Conservation (phyloP, 202 grass and related monocot genomes). For the Musa balbisiana region DNA sequence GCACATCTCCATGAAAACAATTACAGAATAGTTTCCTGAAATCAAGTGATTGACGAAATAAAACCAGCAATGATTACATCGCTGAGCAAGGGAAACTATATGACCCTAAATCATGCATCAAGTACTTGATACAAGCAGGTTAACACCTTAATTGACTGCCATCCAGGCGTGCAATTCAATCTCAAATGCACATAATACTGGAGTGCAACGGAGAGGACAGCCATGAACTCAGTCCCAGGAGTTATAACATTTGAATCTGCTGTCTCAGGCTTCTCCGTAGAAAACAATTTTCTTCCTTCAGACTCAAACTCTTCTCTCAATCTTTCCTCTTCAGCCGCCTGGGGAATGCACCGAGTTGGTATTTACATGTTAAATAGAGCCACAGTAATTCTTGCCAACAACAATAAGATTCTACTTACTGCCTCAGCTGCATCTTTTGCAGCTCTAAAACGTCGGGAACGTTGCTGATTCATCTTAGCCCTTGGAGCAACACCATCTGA, state of each 20-base stretch:
- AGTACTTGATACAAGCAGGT: constrained; percentile 22
- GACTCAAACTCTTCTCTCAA: constrained; percentile 65
- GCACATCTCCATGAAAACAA: constrained; percentile 32
- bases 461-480: constrained; percentile 98
- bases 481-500: constrained; percentile 88
- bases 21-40: constrained; percentile 26
- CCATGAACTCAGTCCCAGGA: constrained; percentile 87
- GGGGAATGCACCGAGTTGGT: constrained; percentile 19
- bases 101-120: constrained; percentile 27
- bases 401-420: constrained; percentile 36
- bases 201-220: constrained; percentile 67
- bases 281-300: constrained; percentile 52
- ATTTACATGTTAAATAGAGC: background rate
- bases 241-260: constrained; percentile 93
- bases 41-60: constrained; percentile 23
- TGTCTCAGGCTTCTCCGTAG: constrained; percentile 55
- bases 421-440: constrained; percentile 81
- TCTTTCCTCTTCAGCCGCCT: constrained; percentile 80
- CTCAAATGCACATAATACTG: constrained; percentile 92
- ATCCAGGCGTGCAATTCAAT: constrained; percentile 65
- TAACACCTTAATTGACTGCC: constrained; percentile 87
- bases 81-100: constrained; percentile 7
- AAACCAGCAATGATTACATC: constrained; percentile 32
- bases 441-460: constrained; percentile 81
- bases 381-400: background rate